Conservation (phyloP, 441 rosid species). For the Melastoma candidum region DNA sequence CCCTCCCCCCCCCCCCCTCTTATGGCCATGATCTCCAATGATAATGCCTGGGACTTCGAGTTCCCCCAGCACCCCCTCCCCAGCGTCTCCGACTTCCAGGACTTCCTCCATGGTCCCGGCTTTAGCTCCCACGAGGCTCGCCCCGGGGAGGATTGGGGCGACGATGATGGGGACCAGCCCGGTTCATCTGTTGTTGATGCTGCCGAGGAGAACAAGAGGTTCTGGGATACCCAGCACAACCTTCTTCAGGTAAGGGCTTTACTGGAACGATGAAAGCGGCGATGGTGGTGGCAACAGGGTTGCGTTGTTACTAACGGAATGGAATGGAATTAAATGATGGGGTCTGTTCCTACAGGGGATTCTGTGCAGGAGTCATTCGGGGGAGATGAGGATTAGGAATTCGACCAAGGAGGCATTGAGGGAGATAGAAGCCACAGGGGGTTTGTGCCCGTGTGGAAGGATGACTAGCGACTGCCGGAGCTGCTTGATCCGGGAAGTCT, state of each 20-base stretch:
- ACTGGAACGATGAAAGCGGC: not conserved
- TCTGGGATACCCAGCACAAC: constrained; percentile 47
- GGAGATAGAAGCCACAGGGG: constrained; percentile 21
- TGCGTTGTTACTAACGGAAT: no score
- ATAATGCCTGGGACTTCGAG: constrained; percentile 5
- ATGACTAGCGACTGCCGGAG: constrained; percentile 28
- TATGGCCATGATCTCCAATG: no score
- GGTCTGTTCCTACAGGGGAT: constrained; percentile 20
- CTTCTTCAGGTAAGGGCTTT: constrained; percentile 21
- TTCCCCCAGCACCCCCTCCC: constrained; percentile 17
- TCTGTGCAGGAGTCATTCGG: constrained; percentile 31
- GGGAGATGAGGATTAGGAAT: constrained; percentile 37
- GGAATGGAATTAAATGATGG: no score
- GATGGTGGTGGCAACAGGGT: no score
- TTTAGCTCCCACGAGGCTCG: constrained; percentile 7
- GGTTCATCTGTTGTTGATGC: not conserved
- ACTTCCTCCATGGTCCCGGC: constrained; percentile 28
- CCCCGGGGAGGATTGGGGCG: no score
- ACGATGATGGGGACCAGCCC: constrained; percentile 5
- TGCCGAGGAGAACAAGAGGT: constrained; percentile 19
- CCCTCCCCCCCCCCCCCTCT: no score
- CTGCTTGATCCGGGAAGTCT: constrained; percentile 43
- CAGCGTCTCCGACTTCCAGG: constrained; percentile 33
- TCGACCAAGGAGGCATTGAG: constrained; percentile 33
- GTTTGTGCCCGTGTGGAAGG: constrained; percentile 31